These are phyloP conservation scores for Inonotus obliquus DNA, from an alignment of 1,284 basidiomycete species.

Conservation along the genomic window DNA sequence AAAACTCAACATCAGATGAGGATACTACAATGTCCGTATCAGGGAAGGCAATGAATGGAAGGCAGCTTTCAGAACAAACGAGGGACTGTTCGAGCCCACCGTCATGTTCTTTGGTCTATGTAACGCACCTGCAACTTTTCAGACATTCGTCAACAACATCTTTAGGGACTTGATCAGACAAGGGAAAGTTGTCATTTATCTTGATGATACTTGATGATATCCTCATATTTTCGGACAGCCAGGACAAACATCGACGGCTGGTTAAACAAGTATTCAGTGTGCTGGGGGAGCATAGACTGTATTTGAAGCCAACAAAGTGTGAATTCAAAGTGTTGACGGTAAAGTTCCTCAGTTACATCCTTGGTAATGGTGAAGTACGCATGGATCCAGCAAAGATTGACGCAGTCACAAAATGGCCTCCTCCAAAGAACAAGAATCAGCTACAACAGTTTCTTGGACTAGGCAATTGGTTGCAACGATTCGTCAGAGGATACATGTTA, in stretches of 20 bases:
- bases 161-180: neutral
- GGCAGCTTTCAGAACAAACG: neutral
- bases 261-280: neutral
- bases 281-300: neutral
- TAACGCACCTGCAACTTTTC: neutral
- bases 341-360: neutral
- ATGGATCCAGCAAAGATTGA: conserved; percentile 22
- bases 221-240: neutral
- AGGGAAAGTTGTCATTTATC: neutral
- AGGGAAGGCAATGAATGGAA: neutral
- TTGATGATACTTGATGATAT: neutral
- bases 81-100: neutral
- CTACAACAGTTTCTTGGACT: conserved; percentile 23
- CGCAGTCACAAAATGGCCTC: too few species aligned
- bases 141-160: neutral
- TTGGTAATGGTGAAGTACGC: neutral
- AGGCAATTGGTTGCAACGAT: conserved; percentile 24
- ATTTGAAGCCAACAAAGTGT: neutral
- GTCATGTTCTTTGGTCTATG: neutral
- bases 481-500: too few species aligned
- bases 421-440: conserved; percentile 18
- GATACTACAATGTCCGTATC: conserved; percentile 25
- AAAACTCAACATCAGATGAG: conserved; percentile 32
- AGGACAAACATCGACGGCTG: neutral
- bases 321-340: neutral